Evolutionary conservation across 2,329 filamentous ascomycete genomes (phyloP), one percentile per base, ranked within the genome.

Genomic region (Fusarium subtropicale): DNA sequence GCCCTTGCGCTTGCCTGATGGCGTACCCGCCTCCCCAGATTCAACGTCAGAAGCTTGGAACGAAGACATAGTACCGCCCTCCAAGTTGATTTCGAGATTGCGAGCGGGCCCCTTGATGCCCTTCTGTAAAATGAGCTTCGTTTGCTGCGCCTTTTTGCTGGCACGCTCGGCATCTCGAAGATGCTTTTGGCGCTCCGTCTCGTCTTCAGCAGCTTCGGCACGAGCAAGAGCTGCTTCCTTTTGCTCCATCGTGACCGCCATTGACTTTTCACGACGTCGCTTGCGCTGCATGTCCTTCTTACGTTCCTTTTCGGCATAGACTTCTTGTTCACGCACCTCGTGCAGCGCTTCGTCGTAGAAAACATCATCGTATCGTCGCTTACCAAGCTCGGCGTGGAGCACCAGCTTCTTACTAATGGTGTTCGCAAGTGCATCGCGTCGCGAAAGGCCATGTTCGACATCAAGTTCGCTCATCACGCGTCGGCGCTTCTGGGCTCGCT

Each of bases 251-350:
- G 94, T 95, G 63, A 97, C 91, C 6, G 94, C 94, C 85, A 97
- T 94, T 7, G 95, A 97, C 83, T 97, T 97, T 79, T 98, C 95
- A 20, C 96, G 91, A 44, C 96, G 91, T 64, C 96, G 89, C 83
- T 98, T 99, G 68, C 96, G 92, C 79, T 99, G 96, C 93, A 99
- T 98, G 77, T 99, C 96, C 83, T 99, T 99, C 84, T 99, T 99
- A 70, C 96, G 93, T 81, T 99, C 96, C 82, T 99, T 99, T 80
- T 99, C 96, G 65, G 95, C 94, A 64, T 92, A 91, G 10, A 97
- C 86, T 78, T 97, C 95, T 71, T 93, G 93, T 66, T 94, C 91
- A 71, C 96, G 92, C 3, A 98, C 95, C 74, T 97, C 91, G 55
- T 92, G 88, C 63, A 95, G 87, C 2, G 96, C 95, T 41, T 92